Evolutionary conservation across 2,329 filamentous ascomycete genomes (phyloP).

Genomic region (Furcasterigmium sp.): DNA sequence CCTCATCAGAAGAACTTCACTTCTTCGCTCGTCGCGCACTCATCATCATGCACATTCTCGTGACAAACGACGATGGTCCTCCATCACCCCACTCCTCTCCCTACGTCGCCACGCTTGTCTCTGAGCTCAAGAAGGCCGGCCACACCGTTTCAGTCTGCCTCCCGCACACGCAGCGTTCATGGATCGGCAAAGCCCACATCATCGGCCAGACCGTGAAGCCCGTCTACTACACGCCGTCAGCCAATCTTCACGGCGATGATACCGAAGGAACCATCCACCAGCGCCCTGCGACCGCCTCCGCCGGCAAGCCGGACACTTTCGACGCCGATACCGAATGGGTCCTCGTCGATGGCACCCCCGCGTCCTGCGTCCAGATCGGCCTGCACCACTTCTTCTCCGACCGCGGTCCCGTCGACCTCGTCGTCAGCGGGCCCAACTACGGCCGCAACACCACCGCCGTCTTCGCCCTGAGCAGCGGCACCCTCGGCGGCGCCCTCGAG

Average conservation of each 20-base stretch:
- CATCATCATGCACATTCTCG: conserved; percentile 53
- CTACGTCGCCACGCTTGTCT: conserved; percentile 71
- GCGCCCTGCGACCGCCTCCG: conserved; percentile 34
- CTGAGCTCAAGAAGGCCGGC: conserved; percentile 65
- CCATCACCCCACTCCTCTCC: conserved; percentile 74
- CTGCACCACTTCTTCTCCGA: conserved; percentile 74
- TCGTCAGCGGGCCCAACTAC: conserved; percentile 78
- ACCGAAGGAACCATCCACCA: conserved; percentile 62
- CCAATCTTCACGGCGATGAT: conserved; percentile 31
- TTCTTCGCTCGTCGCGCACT: not conserved
- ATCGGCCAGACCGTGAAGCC: conserved; percentile 85
- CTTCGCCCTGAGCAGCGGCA: conserved; percentile 73
- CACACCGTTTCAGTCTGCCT: conserved; percentile 90
- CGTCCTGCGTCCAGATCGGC: conserved; percentile 76
- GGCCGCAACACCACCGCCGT: conserved; percentile 77
- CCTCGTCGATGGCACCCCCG: conserved; percentile 74
- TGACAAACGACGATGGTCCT: conserved; percentile 78
- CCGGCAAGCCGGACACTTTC: conserved; percentile 15
- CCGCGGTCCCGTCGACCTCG: conserved; percentile 66
- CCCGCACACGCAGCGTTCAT: conserved; percentile 86
- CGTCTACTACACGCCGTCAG: conserved; percentile 69
- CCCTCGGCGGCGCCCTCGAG: conserved; percentile 72
- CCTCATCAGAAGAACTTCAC: too few relatives aligned
- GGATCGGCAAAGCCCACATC: conserved; percentile 98
- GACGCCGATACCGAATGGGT: conserved; percentile 70